phyloP scores from a whole-genome alignment of 257 asterid genomes.

The Haberlea rhodopensis region DNA sequence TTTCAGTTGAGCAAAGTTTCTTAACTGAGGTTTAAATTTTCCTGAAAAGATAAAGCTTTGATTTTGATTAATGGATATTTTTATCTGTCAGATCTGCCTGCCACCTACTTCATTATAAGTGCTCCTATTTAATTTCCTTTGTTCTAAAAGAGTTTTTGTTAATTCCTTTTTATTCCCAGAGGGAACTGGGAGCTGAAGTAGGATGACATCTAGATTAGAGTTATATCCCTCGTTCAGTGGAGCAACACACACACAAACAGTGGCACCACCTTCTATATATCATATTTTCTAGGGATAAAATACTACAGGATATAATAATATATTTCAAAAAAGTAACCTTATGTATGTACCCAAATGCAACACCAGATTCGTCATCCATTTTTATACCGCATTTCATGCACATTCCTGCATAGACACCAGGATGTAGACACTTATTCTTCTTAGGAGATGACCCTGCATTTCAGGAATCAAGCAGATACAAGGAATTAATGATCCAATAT shows the following conservation, averaged over 20 bases:
- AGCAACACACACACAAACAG: neutral
- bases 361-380: slow-evolving; percentile 72
- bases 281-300: neutral
- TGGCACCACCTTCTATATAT: neutral
- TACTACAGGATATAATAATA: slow-evolving; percentile 1
- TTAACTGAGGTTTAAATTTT: neutral
- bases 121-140: too few relatives aligned
- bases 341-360: slow-evolving; percentile 77
- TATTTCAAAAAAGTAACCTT: slow-evolving; percentile 46
- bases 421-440: slow-evolving; percentile 58
- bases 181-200: neutral
- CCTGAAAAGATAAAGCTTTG: neutral
- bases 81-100: too few relatives aligned
- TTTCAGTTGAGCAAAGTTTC: neutral
- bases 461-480: neutral
- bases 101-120: too few relatives aligned
- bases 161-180: neutral
- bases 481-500: neutral
- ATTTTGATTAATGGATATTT: neutral
- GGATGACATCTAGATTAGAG: neutral
- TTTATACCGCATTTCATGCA: slow-evolving; percentile 74
- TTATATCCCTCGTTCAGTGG: too few relatives aligned
- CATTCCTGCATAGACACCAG: slow-evolving; percentile 83
- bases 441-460: slow-evolving; percentile 38
- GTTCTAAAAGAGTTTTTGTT: too few relatives aligned